These are phyloP conservation scores for Malbranchea cinnamomea DNA, from an alignment of 2,329 filamentous ascomycete genomes.

Conservation along the genomic window DNA sequence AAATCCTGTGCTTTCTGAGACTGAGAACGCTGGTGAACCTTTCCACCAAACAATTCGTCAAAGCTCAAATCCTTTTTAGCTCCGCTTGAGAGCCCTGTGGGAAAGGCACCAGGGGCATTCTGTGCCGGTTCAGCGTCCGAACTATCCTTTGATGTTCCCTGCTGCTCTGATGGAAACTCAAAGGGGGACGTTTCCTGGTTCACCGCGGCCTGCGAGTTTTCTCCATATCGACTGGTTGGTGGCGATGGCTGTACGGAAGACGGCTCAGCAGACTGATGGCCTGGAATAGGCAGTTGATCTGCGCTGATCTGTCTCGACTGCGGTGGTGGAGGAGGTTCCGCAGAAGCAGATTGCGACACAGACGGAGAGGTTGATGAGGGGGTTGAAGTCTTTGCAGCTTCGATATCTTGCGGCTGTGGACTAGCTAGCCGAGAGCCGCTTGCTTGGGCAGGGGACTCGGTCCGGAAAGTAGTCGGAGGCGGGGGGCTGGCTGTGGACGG, in stretches of 20 bases:
- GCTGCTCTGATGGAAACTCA: no score
- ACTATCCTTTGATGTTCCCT: no score
- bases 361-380: constrained; percentile 49
- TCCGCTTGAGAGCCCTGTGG: constrained; percentile 10
- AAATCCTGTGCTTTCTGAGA: constrained; percentile 34
- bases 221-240: constrained; percentile 49
- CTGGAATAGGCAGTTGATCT: constrained; percentile 56
- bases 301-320: constrained; percentile 67
- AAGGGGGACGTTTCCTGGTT: constrained; percentile 17
- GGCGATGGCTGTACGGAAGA: constrained; percentile 68
- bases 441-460: constrained; percentile 22
- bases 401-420: constrained; percentile 27
- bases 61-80: constrained; percentile 26
- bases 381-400: constrained; percentile 36
- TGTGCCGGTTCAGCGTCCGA: background rate
- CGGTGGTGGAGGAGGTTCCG: constrained; percentile 39
- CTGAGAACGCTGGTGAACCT: constrained; percentile 27
- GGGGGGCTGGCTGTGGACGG: constrained; percentile 31
- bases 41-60: constrained; percentile 31
- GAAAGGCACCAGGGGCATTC: constrained; percentile 34
- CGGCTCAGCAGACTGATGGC: constrained; percentile 42
- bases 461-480: constrained; percentile 47
- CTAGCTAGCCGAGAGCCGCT: constrained; percentile 3
- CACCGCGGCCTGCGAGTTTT: constrained; percentile 7
- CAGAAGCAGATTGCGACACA: constrained; percentile 14